phyloP scores from a whole-genome alignment of 2,329 filamentous ascomycete species.

The Emmonsiellopsis sp. region DNA sequence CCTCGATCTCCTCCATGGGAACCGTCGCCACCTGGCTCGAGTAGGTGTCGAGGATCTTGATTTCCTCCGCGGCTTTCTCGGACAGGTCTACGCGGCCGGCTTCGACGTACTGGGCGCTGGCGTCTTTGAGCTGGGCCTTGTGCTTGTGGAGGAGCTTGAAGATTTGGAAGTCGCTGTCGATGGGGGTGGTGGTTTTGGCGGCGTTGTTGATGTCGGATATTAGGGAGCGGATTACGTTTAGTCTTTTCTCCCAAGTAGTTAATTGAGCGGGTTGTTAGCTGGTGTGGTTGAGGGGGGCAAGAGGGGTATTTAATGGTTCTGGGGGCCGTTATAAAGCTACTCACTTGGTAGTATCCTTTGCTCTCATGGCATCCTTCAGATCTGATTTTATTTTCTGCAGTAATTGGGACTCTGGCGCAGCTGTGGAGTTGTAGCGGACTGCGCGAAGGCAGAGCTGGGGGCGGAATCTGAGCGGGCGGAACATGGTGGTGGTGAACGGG shows the following conservation, averaged over 20 bases:
- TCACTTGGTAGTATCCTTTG: constrained; percentile 37
- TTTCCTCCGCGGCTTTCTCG: constrained; percentile 37
- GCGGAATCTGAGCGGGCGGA: constrained; percentile 22
- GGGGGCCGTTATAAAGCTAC: constrained; percentile 13
- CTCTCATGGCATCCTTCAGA: constrained; percentile 41
- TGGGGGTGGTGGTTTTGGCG: constrained; percentile 37
- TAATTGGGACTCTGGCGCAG: constrained; percentile 31
- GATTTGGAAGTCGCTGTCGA: constrained; percentile 40
- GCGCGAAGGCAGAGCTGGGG: constrained; percentile 12
- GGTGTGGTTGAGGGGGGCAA: neutral
- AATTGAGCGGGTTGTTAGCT: neutral
- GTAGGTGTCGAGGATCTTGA: constrained; percentile 37
- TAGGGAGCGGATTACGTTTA: constrained; percentile 40
- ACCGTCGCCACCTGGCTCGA: constrained; percentile 34
- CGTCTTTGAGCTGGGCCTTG: constrained; percentile 27
- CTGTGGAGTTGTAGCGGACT: constrained; percentile 33
- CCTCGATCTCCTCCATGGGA: constrained; percentile 31
- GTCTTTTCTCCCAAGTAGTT: constrained; percentile 21
- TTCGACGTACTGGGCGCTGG: constrained; percentile 32
- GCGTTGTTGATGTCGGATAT: constrained; percentile 43
- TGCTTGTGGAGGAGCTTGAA: constrained; percentile 40
- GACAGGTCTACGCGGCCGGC: constrained; percentile 36
- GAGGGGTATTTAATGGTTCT: neutral
- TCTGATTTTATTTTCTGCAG: constrained; percentile 37
- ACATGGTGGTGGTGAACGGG: constrained; percentile 17